phyloP scores from a whole-genome alignment of 2,329 filamentous ascomycete genomes.

The Ceratocystis cacaofunesta region DNA sequence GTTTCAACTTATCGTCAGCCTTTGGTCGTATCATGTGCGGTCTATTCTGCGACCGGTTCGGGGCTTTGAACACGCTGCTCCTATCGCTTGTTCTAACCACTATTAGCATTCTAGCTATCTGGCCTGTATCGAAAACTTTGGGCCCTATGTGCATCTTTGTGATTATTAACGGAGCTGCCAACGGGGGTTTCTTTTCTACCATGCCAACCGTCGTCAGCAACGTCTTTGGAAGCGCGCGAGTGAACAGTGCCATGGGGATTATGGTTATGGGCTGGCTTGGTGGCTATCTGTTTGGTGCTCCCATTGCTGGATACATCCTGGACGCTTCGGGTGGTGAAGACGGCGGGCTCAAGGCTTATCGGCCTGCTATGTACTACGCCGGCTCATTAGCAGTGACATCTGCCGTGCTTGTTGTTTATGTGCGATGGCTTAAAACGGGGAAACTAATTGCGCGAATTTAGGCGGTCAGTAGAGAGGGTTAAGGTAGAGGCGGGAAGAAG shows the following conservation, averaged over 20 bases:
- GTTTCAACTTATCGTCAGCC: conserved; percentile 46
- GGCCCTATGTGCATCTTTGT: conserved; percentile 41
- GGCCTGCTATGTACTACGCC: conserved; percentile 48
- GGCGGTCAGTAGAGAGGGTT: neutral
- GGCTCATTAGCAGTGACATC: conserved; percentile 36
- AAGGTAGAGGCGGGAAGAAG: neutral
- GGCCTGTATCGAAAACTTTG: conserved; percentile 42
- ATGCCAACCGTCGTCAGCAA: conserved; percentile 49
- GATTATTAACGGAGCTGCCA: conserved; percentile 43
- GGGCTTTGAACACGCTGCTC: conserved; percentile 40
- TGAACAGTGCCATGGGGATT: conserved; percentile 46
- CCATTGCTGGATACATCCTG: conserved; percentile 46
- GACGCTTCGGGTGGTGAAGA: conserved; percentile 38
- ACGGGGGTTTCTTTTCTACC: conserved; percentile 48
- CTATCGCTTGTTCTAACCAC: conserved; percentile 36
- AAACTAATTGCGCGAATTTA: conserved; percentile 26
- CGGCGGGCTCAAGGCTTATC: conserved; percentile 36
- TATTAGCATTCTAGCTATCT: conserved; percentile 44
- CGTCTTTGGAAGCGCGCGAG: conserved; percentile 40
- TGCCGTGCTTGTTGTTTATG: conserved; percentile 28
- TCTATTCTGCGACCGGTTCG: conserved; percentile 37
- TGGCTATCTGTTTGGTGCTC: conserved; percentile 45
- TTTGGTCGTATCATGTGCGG: conserved; percentile 41
- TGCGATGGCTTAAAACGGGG: conserved; percentile 30
- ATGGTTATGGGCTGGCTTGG: conserved; percentile 44